phyloP scores from a whole-genome alignment of 768 basidiomycete species.

The Leccinum incarnatum region DNA sequence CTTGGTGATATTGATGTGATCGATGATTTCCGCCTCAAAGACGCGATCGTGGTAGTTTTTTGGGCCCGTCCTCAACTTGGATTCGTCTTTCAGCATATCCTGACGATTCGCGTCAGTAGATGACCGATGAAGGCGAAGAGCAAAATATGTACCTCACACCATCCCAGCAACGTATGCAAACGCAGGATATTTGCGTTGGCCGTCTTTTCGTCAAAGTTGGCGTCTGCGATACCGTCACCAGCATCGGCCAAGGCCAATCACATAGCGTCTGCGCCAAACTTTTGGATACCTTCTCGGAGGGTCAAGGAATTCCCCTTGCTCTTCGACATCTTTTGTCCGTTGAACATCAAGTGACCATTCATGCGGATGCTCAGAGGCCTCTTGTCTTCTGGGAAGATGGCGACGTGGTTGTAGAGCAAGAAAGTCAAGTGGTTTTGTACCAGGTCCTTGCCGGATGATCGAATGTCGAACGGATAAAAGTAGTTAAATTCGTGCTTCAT shows the following conservation, averaged over 20 bases:
- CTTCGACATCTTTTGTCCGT: slow-evolving; percentile 99
- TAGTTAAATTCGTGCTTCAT: slow-evolving; percentile 92
- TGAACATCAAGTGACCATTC: slow-evolving; percentile 95
- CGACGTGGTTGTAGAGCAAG: slow-evolving; percentile 91
- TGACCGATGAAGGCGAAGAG: neutral
- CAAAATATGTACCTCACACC: slow-evolving; percentile 77
- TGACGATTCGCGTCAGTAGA: slow-evolving; percentile 28
- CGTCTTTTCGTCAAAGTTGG: slow-evolving; percentile 98
- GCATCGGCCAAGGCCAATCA: slow-evolving; percentile 92
- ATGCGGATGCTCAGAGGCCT: slow-evolving; percentile 92
- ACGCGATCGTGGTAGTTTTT: slow-evolving; percentile 81
- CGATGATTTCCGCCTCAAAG: slow-evolving; percentile 89
- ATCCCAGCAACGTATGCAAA: slow-evolving; percentile 83
- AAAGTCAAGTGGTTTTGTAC: slow-evolving; percentile 96
- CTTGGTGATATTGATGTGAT: slow-evolving; percentile 80
- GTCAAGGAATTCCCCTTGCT: slow-evolving; percentile 95
- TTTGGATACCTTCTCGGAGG: slow-evolving; percentile 79
- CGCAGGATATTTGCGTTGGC: slow-evolving; percentile 96
- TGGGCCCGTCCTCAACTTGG: slow-evolving; percentile 69
- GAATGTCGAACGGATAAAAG: slow-evolving; percentile 98
- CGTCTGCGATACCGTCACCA: slow-evolving; percentile 96
- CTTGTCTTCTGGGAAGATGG: slow-evolving; percentile 81
- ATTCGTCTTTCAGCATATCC: slow-evolving; percentile 78
- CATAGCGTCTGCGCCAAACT: slow-evolving; percentile 93
- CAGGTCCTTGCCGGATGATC: slow-evolving; percentile 96